These are phyloP conservation scores for Stephanodiscus minutulus DNA, from an alignment of 108 stramenopile genomes.

Conservation along the genomic window DNA sequence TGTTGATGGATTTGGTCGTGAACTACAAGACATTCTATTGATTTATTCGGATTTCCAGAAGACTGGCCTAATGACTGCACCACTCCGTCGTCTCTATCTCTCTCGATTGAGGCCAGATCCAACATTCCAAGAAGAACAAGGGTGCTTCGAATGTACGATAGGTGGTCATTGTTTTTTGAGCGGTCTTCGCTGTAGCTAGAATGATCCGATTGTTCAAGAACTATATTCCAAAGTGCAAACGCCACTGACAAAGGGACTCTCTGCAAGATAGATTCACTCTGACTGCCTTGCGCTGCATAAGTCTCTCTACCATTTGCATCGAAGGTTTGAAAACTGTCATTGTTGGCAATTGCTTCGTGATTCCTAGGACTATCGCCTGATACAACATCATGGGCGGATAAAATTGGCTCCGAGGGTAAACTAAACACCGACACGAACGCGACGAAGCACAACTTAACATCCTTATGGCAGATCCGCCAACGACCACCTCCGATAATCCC, in stretches of 20 bases:
- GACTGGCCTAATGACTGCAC: not conserved
- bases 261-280: conserved; percentile 9
- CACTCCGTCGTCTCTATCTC: conserved; percentile 41
- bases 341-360: not conserved
- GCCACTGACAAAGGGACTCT: conserved; percentile 47
- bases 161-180: conserved; percentile 8
- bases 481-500: conserved; percentile 5
- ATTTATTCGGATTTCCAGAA: conserved; percentile 11
- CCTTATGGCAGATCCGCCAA: conserved; percentile 23
- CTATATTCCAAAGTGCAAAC: conserved; percentile 48
- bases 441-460: conserved; percentile 56
- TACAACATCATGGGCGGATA: conserved; percentile 6
- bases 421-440: conserved; percentile 53
- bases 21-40: conserved; percentile 47
- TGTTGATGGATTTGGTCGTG: conserved; percentile 55
- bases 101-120: conserved; percentile 37
- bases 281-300: not conserved
- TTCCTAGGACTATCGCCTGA: conserved; percentile 2
- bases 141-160: conserved; percentile 50
- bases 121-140: conserved; percentile 52
- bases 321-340: not conserved
- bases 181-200: not conserved
- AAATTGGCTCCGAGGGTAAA: conserved; percentile 24
- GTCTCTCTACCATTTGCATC: not conserved
- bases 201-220: conserved; percentile 15